A percentile compares a stretch with the other conserved stretches of the same genome.
Evolutionary conservation across 2,329 filamentous ascomycete species (phyloP).

Genomic region (Aspergillus luchuensis): DNA sequence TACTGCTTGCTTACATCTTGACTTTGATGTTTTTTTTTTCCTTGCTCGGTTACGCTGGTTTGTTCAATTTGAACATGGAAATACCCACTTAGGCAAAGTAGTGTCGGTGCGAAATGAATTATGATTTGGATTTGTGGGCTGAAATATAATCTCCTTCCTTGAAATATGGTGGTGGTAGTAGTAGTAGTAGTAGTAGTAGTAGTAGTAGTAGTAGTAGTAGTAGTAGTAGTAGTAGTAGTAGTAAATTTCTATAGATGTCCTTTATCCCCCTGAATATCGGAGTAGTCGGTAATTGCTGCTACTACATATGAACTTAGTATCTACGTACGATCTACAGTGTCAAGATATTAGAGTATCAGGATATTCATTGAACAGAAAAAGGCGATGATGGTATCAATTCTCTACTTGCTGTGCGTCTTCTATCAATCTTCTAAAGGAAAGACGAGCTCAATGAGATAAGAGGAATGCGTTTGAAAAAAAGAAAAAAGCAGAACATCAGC

Average conservation of each 20-base stretch:
- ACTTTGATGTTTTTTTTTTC: too few relatives aligned
- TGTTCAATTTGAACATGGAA: not conserved
- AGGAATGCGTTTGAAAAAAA: too few relatives aligned
- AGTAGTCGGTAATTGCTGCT: too few relatives aligned
- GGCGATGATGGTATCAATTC: slow-evolving; percentile 25
- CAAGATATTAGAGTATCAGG: not conserved
- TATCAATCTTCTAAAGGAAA: slow-evolving; percentile 26
- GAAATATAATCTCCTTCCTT: not conserved
- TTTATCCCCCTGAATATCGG: too few relatives aligned
- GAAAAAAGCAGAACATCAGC: not conserved
- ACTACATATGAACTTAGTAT: too few relatives aligned
- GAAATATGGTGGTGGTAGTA: too few relatives aligned
- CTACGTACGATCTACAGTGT: too few relatives aligned
- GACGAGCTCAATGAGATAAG: slow-evolving; percentile 9
- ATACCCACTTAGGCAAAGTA: slow-evolving; percentile 6
- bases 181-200: too few relatives aligned
- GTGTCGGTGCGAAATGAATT: not conserved
- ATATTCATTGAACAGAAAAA: not conserved
- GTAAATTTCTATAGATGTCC: too few relatives aligned
- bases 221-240: too few relatives aligned
- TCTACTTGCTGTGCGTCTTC: slow-evolving; percentile 25
- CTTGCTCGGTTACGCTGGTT: not conserved
- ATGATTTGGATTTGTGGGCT: not conserved
- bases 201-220: too few relatives aligned
- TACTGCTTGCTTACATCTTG: too few relatives aligned